A percentile compares a stretch with the other conserved stretches of the same genome.
Conservation (phyloP, 2,329 filamentous ascomycete genomes). For the Conoideocrella luteorostrata region DNA sequence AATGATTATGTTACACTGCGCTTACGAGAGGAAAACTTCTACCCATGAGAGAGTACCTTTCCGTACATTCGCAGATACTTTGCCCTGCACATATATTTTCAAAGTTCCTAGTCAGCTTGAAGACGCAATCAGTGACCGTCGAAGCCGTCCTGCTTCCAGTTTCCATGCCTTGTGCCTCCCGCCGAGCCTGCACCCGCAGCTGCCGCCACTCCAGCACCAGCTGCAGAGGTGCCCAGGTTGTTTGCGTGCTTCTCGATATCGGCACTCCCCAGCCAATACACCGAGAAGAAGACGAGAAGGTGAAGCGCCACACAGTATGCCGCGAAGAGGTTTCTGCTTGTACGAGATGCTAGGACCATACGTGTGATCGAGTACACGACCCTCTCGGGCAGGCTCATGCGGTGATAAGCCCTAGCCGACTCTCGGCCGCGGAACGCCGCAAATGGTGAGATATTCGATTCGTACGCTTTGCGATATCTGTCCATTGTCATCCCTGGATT, state of each 20-base stretch:
- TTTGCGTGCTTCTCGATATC: conserved; percentile 58
- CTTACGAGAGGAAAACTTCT: too few species aligned
- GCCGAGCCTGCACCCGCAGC: conserved; percentile 29
- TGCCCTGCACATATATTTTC: too few species aligned
- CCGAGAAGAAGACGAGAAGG: conserved; percentile 74
- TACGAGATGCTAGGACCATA: conserved; percentile 82
- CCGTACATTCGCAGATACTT: too few species aligned
- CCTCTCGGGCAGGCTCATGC: conserved; percentile 87
- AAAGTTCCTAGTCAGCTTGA: too few species aligned
- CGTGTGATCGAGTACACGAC: conserved; percentile 85
- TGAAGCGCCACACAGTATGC: conserved; percentile 86
- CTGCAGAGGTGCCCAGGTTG: conserved; percentile 44
- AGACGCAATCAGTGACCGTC: conserved; percentile 25
- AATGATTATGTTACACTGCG: not conserved
- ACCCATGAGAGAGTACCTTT: too few species aligned
- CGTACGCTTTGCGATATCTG: conserved; percentile 86
- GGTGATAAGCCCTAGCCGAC: conserved; percentile 80
- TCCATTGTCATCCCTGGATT: conserved; percentile 65
- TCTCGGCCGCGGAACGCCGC: conserved; percentile 93
- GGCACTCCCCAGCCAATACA: conserved; percentile 74
- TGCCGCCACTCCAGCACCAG: conserved; percentile 38
- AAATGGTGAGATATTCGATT: conserved; percentile 92
- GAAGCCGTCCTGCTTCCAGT: conserved; percentile 62
- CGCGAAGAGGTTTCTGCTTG: conserved; percentile 89
- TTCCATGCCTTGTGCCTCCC: conserved; percentile 35